These are phyloP conservation scores for Nemania sp. DNA, from an alignment of 2,329 filamentous ascomycete genomes.

Conservation along the genomic window DNA sequence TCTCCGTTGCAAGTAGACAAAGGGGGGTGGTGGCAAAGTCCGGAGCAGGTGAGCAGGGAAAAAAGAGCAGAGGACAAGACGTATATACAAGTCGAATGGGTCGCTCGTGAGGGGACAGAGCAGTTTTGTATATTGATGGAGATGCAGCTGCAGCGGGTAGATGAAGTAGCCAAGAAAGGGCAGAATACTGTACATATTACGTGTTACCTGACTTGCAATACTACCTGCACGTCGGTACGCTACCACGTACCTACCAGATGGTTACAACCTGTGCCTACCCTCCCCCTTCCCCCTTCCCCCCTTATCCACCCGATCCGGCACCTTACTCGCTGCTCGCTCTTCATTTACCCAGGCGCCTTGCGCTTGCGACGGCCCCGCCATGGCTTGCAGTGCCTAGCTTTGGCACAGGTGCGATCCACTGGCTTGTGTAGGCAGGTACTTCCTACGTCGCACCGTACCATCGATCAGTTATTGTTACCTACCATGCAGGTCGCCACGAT, in stretches of 20 bases:
- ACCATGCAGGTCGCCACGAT: neutral
- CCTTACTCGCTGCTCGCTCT: conserved; percentile 6
- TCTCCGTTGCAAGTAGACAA: conserved; percentile 6
- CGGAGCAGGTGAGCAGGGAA: conserved; percentile 15
- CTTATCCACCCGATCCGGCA: neutral
- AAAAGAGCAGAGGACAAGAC: conserved; percentile 14
- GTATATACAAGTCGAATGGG: conserved; percentile 21
- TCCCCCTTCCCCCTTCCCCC: neutral
- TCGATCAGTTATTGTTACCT: neutral
- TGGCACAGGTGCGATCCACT: neutral
- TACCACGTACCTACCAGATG: neutral
- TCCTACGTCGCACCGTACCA: neutral
- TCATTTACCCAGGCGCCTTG: neutral
- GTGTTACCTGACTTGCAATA: neutral
- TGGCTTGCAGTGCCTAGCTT: no score
- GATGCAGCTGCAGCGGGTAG: conserved; percentile 12
- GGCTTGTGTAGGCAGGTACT: neutral
- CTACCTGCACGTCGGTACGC: neutral
- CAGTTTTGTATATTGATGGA: conserved; percentile 24
- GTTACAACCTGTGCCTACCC: neutral
- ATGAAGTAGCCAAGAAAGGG: neutral
- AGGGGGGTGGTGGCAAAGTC: neutral
- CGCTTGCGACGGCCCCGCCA: no score
- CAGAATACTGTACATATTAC: neutral
- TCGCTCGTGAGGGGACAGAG: conserved; percentile 15